Evolutionary conservation across 495 filamentous ascomycete species (phyloP), one percentile per base, ranked within the genome.

Genomic region (Aspergillus panamensis): DNA sequence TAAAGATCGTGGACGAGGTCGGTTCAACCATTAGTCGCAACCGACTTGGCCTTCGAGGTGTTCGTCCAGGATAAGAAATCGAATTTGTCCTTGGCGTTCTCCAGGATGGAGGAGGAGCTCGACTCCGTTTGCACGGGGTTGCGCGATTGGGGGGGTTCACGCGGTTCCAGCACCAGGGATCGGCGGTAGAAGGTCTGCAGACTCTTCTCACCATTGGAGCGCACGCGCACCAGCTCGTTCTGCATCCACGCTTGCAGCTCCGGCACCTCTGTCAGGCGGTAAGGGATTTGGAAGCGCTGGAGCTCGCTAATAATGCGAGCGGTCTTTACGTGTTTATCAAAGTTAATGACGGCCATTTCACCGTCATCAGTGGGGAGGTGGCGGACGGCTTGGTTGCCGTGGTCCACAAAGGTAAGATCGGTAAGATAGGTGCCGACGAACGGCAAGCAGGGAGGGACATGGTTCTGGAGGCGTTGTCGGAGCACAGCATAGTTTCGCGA

Each of bases 371-470:
- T 70, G 54, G 77, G 65, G 57, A 84, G 63, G 67, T 72, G 63
- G 59, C 77, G 66, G 43, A 76, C 63, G 7, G 89, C 84, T 48
- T 89, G 88, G 73, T 99, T 99, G 57, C 95, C 95, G 58, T 90
- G 89, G 67, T 99, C 92, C 19, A 96, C 87, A 48, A 81, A 81
- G 25, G 80, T 82, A 48, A 85, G 73, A 66, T 91, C 95, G 6
- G 95, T 97, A 39, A 97, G 81, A 68, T 96, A 97, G 62, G 92
- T 96, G 49, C 95, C 95, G n/a, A 99, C 80, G 64, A 97, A 99
- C 1, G 95, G 95, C 20, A 99, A 78, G 65, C 94, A 97, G 6
- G 95, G 95, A 1, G 94, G 90, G 4, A 95, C 87, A 45, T 93
- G 89, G 62, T 87, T 86, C 62, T 96, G 88, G 13, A 99, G 83